phyloP scores from a whole-genome alignment of 768 basidiomycete genomes.

The Harrya chromipes region DNA sequence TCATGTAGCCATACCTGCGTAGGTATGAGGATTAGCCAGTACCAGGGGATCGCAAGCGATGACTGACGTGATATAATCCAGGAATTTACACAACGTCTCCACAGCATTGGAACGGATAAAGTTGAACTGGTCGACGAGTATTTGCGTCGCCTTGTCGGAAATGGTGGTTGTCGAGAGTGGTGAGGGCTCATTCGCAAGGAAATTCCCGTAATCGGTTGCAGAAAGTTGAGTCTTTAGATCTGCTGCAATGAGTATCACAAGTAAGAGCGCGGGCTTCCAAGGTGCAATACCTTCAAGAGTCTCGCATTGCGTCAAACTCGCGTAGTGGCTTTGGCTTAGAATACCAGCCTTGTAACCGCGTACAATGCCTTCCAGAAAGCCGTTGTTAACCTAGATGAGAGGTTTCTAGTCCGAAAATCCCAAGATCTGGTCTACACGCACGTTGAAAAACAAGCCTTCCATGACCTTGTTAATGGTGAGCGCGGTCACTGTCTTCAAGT shows the following conservation, averaged over 20 bases:
- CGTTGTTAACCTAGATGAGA: slow-evolving; percentile 58
- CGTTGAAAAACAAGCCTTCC: slow-evolving; percentile 92
- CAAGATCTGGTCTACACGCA: slow-evolving; percentile 32
- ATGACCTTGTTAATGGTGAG: slow-evolving; percentile 36
- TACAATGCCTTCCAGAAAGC: slow-evolving; percentile 79
- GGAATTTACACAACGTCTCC: slow-evolving; percentile 84
- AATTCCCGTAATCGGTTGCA: slow-evolving; percentile 97
- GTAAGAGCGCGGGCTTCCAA: neutral
- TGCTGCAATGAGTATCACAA: slow-evolving; percentile 31
- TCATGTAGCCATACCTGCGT: slow-evolving; percentile 95
- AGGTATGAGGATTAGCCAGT: slow-evolving; percentile 4
- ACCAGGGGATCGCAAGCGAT: slow-evolving; percentile 1
- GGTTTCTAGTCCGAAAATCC: neutral
- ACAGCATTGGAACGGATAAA: slow-evolving; percentile 89
- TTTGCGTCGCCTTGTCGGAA: slow-evolving; percentile 93
- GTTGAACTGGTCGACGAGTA: slow-evolving; percentile 97
- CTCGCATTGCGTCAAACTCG: slow-evolving; percentile 96
- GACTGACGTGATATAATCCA: slow-evolving; percentile 96
- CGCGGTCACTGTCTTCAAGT: neutral
- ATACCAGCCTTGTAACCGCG: slow-evolving; percentile 94
- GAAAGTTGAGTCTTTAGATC: slow-evolving; percentile 95
- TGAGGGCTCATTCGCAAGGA: slow-evolving; percentile 93
- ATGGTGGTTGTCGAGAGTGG: slow-evolving; percentile 94
- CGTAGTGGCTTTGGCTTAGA: slow-evolving; percentile 84
- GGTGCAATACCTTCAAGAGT: slow-evolving; percentile 77